These are phyloP conservation scores for Omphalotus guepiniiformis DNA, from an alignment of 768 basidiomycete species.

Conservation along the genomic window DNA sequence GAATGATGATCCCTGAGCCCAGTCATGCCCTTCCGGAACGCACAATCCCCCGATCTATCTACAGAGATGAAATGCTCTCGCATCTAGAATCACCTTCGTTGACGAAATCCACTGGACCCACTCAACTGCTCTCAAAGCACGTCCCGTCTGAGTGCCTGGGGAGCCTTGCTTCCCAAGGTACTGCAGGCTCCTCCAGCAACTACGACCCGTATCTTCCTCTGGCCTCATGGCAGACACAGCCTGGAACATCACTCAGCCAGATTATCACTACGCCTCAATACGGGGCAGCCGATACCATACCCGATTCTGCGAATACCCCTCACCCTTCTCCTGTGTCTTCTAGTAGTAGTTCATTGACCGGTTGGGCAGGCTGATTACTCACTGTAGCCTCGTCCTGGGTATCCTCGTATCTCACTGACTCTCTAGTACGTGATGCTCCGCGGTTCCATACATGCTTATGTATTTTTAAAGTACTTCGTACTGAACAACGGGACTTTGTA, in stretches of 20 bases:
- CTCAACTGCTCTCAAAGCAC: too few species aligned
- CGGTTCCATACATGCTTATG: too few species aligned
- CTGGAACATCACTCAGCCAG: too few species aligned
- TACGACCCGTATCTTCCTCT: too few species aligned
- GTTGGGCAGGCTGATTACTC: slow-evolving; percentile 41
- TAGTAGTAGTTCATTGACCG: slow-evolving; percentile 39
- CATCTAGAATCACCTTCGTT: neutral
- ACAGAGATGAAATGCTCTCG: slow-evolving; percentile 2
- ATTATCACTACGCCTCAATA: too few species aligned
- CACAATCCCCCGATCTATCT: neutral
- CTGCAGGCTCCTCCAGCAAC: too few species aligned
- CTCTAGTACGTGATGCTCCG: slow-evolving; percentile 10
- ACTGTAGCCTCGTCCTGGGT: slow-evolving; percentile 12
- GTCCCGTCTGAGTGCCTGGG: too few species aligned
- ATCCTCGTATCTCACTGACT: slow-evolving; percentile 16
- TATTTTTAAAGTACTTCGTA: slow-evolving; percentile 1
- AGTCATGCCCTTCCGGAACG: neutral
- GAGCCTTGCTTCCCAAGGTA: too few species aligned
- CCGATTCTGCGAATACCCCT: too few species aligned
- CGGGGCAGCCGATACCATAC: too few species aligned
- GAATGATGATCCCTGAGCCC: neutral
- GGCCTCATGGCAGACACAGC: too few species aligned
- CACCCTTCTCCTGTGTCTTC: slow-evolving; percentile 4
- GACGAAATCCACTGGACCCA: neutral
- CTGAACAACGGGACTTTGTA: neutral